Conservation (phyloP, 257 asterid species). For the Paraleonurus japonicus region DNA sequence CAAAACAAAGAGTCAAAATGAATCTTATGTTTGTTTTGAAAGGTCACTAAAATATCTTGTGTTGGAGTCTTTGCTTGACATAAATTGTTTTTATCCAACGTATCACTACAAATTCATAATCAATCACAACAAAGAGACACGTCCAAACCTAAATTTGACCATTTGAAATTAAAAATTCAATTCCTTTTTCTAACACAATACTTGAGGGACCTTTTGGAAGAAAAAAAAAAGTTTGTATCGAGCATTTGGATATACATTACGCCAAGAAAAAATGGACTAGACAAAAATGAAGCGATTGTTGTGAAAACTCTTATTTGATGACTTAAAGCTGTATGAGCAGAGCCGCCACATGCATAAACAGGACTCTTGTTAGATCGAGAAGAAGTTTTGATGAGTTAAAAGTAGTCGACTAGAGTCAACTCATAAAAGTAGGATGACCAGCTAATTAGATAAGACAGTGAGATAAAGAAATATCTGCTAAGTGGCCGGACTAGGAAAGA, state of each 20-base stretch:
- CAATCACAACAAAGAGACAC: neutral
- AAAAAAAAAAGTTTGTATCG: neutral
- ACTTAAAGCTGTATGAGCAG: too few species aligned
- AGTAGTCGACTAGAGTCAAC: too few species aligned
- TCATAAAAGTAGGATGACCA: too few species aligned
- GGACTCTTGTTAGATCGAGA: too few species aligned
- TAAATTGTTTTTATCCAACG: neutral
- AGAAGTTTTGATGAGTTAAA: too few species aligned
- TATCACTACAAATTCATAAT: neutral
- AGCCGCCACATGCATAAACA: too few species aligned
- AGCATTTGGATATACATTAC: neutral
- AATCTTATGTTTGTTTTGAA: neutral
- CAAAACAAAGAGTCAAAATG: neutral
- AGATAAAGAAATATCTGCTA: too few species aligned
- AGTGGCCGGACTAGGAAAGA: too few species aligned
- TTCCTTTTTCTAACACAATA: neutral
- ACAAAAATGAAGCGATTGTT: too few species aligned
- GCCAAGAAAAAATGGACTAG: neutral
- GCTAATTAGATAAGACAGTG: too few species aligned
- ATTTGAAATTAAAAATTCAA: neutral
- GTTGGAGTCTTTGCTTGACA: neutral
- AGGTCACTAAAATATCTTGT: neutral
- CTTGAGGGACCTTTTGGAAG: neutral
- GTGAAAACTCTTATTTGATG: too few species aligned
- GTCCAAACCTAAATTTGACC: neutral